Conservation (phyloP, 2,329 filamentous ascomycete species). For the Nemania sp. region DNA sequence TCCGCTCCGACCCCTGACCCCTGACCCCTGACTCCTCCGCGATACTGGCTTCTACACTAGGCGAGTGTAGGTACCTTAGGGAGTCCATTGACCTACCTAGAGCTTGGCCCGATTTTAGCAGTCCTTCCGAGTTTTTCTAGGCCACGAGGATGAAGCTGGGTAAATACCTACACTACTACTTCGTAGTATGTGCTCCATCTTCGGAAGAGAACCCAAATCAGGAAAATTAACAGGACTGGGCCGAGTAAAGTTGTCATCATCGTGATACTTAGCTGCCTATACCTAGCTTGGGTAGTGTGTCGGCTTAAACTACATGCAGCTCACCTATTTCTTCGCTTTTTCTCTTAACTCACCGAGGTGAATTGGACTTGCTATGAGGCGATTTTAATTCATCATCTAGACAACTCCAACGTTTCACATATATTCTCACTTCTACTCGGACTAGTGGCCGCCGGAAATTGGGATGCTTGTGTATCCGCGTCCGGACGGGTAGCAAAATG, state of each 20-base stretch:
- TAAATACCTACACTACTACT: background rate
- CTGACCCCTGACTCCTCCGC: slow-evolving; percentile 21
- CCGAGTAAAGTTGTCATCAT: slow-evolving; percentile 22
- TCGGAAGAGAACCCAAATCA: slow-evolving; percentile 17
- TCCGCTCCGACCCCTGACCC: slow-evolving; percentile 9
- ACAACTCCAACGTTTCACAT: slow-evolving; percentile 6
- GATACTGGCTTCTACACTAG: slow-evolving; percentile 3
- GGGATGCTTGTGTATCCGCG: slow-evolving; percentile 20
- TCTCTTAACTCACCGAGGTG: slow-evolving; percentile 8
- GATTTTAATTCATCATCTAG: slow-evolving; percentile 3
- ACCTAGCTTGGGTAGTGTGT: slow-evolving; percentile 3
- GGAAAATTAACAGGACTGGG: slow-evolving; percentile 7
- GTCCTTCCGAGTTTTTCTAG: slow-evolving; percentile 10
- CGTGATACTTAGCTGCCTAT: slow-evolving; percentile 1
- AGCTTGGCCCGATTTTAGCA: slow-evolving; percentile 3
- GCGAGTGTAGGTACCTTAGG: too few relatives aligned
- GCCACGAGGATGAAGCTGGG: slow-evolving; percentile 3
- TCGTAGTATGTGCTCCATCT: slow-evolving; percentile 5
- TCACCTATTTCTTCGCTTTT: slow-evolving; percentile 13
- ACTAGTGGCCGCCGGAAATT: slow-evolving; percentile 1
- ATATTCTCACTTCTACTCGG: too few relatives aligned
- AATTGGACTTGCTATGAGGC: slow-evolving; percentile 8
- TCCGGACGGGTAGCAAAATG: slow-evolving; percentile 46
- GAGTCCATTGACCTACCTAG: slow-evolving; percentile 7
- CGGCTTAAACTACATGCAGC: slow-evolving; percentile 9